Base-by-base conservation (phyloP, 805 yeast species). In the Lachancea dasiensis region DNA sequence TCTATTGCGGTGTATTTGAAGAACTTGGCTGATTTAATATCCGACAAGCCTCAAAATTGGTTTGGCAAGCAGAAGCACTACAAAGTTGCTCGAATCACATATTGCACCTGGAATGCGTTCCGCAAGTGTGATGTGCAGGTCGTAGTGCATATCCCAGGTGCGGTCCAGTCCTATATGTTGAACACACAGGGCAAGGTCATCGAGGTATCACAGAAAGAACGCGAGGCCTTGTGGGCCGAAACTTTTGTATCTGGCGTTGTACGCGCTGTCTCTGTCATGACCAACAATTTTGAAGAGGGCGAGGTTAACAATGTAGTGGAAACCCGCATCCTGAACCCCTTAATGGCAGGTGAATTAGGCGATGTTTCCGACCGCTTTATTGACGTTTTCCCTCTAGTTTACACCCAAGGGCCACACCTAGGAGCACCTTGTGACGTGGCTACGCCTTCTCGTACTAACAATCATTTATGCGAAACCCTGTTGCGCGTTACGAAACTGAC, bases 241-340 rank as follows among this genome's bases (percentile, higher is more conserved):
- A 63, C 68, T 2, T 69, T 64, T 45, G 58, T 60, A 23, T 64
- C 86, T 52, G 80, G 87, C 2, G 71, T 87, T 45, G 77, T 86
- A 17, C 73, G 98, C 51, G 66, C 89, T 6, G 60, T 92, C 20
- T 54, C 56, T 45, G 46, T 59, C 27, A 53, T 61, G 60, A 49
- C 49, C 32, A 64, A 60, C 25, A 56, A 60, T 37, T 43, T 64
- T 5, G 85, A 76, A 46, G 86, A 84, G 36, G 95, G 86, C 36
- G 86, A 80, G 64, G 82, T 65, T 52, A 68, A 70, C 31, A 70
- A 75, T 35, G 72, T 92, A 39, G 95, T 87, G 7, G 95, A 89
- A 55, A 81, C 92, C 26, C 74, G 95, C 47, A 77, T 81, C 42
- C 69, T 86, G 40, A 82, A 86, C 50, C 97, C 97, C 4, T 73